Conservation (phyloP, 108 stramenopile genomes). For the Skeletonema menzelii region DNA sequence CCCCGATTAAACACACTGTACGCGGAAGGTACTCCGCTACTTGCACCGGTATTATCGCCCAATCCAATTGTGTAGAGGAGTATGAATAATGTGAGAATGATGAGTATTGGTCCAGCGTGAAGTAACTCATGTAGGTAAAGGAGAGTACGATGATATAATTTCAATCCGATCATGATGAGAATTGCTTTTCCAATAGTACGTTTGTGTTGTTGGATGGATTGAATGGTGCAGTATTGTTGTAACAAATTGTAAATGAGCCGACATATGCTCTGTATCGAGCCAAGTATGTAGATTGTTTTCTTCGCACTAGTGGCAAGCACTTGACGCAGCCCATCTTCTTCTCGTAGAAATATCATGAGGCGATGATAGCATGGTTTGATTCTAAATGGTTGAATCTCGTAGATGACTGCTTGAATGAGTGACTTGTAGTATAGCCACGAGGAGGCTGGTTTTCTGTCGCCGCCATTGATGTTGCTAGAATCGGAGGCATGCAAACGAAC, state of each 20-base stretch:
- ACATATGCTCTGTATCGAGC: conserved; percentile 9
- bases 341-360: not conserved
- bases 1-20: conserved; percentile 87
- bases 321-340: conserved; percentile 18
- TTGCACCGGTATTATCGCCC: conserved; percentile 58
- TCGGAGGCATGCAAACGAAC: conserved; percentile 28
- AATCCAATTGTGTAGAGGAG: conserved; percentile 77
- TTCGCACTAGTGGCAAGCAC: not conserved
- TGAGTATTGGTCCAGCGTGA: conserved; percentile 71
- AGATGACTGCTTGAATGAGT: conserved; percentile 53
- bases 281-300: not conserved
- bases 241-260: conserved; percentile 27
- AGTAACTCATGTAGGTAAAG: conserved; percentile 39
- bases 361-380: conserved; percentile 22
- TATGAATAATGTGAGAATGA: conserved; percentile 58
- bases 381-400: conserved; percentile 80
- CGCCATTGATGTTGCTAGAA: not conserved
- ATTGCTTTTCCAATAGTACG: not conserved
- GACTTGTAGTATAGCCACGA: conserved; percentile 21
- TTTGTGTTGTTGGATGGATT: conserved; percentile 9
- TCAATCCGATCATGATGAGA: not conserved
- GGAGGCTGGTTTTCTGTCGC: not conserved
- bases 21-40: conserved; percentile 58
- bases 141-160: conserved; percentile 14
- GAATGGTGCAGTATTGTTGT: conserved; percentile 13